phyloP scores from a whole-genome alignment of 2,329 filamentous ascomycete species.

The Fusarium chlamydosporum region DNA sequence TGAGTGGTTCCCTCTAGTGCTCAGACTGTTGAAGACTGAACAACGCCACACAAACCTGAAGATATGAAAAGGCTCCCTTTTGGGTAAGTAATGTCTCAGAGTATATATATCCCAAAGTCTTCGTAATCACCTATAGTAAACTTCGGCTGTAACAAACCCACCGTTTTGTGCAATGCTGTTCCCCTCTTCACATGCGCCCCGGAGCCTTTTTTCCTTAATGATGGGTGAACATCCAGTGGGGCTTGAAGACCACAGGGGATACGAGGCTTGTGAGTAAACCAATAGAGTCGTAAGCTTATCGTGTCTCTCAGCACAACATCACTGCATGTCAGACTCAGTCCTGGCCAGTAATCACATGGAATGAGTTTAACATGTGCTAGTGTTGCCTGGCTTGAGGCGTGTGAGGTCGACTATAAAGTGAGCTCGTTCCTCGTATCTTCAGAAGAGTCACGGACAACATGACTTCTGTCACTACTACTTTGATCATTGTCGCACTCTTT shows the following conservation, averaged over 20 bases:
- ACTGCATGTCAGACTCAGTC: not conserved
- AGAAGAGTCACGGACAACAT: not conserved
- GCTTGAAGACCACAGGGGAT: not conserved
- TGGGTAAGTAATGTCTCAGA: not conserved
- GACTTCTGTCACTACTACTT: not conserved
- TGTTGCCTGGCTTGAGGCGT: not conserved
- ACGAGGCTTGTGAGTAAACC: not conserved
- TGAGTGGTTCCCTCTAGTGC: not conserved
- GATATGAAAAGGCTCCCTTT: not conserved
- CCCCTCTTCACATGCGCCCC: not conserved
- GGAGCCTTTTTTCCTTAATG: rapidly evolving
- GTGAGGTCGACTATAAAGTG: constrained; percentile 7
- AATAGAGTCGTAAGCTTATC: not conserved
- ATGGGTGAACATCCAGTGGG: not conserved
- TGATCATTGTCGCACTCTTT: not conserved
- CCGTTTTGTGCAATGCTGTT: not conserved
- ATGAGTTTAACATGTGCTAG: not conserved
- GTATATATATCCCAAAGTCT: too few species aligned
- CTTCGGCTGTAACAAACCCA: not conserved
- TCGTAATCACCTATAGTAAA: not conserved
- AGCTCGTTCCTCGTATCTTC: not conserved
- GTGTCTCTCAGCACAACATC: not conserved
- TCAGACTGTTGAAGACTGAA: not conserved
- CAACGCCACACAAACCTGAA: not conserved
- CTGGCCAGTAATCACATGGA: not conserved